Evolutionary conservation across 768 basidiomycete species (phyloP).

Genomic region (Rossbeevera mucosa): DNA sequence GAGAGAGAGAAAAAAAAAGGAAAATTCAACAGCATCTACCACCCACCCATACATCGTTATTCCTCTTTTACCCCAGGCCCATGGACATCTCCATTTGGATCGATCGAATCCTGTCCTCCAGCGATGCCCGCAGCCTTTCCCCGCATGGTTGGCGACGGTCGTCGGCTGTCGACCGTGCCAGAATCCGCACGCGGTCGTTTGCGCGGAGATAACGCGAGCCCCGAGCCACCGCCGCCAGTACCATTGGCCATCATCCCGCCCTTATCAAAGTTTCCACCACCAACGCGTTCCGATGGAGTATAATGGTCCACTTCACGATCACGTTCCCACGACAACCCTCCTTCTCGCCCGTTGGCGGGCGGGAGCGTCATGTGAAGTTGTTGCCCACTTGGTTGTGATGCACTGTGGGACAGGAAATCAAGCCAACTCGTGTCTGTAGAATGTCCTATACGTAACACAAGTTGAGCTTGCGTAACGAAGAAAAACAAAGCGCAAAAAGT

Average conservation of each 20-base stretch:
- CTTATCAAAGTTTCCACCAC: conserved; percentile 9
- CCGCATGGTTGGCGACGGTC: conserved; percentile 19
- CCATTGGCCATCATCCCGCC: background rate
- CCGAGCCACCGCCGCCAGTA: conserved; percentile 5
- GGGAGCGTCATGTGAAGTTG: conserved; percentile 30
- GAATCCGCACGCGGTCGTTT: conserved; percentile 29
- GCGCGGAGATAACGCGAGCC: conserved; percentile 22
- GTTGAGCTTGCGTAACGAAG: conserved; percentile 1
- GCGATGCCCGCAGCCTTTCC: conserved; percentile 2
- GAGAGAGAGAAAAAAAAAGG: background rate
- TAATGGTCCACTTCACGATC: conserved; percentile 30
- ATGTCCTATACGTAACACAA: conserved; percentile 12
- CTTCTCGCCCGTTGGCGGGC: conserved; percentile 21
- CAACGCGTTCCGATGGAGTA: conserved; percentile 25
- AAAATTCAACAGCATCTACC: background rate
- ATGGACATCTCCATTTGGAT: conserved; percentile 11
- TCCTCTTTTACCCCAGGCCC: conserved; percentile 28
- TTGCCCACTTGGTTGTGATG: conserved; percentile 22
- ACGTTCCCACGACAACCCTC: conserved; percentile 28
- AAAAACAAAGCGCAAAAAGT: background rate
- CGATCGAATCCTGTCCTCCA: conserved; percentile 16
- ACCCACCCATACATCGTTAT: conserved; percentile 3
- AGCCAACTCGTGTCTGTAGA: conserved; percentile 32
- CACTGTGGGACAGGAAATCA: conserved; percentile 29
- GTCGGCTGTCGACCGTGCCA: conserved; percentile 12